Evolutionary conservation across 2,329 filamentous ascomycete species (phyloP), one percentile per base, ranked within the genome.

Genomic region (Aspergillus sp.): DNA sequence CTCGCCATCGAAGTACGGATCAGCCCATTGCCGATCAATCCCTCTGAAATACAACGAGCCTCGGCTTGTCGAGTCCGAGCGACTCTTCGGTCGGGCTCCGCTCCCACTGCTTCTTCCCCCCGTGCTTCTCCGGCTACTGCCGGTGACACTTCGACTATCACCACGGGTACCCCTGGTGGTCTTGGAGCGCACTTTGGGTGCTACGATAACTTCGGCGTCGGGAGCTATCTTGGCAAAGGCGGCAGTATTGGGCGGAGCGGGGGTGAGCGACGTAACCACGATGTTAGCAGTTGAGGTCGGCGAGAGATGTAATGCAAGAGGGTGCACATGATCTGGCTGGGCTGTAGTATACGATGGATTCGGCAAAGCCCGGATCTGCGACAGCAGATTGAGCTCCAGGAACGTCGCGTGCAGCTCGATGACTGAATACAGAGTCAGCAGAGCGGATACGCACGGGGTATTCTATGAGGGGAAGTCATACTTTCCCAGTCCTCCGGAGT

Each of bases 341-440:
- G 77, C 77, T 23, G 78, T 76, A 41, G 75, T 78, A 68, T 85
- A 89, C 20, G 81, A 77, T 16, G 93, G 93, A 70, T 97, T 97
- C 20, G 93, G 93, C 19, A 99, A 79, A 16, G 93, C 93, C 64
- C 94, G 88, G 62, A 99, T 92, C 75, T 99, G 94, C 42, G 88
- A 89, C 29, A 96, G 79, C 48, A 99, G 85, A 71, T 99, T 97
- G 59, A 97, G 80, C 68, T 99, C 94, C 47, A 99, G 79, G 67
- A 97, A 99, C 14, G 88, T 94, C 4, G 94, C 94, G 76, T 99
- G 94, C 2, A 99, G 79, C 72, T 99, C 94, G 63, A 99, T 97
- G 64, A 97, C 81, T 81, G 58, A 3, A 29, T 29, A 29, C 9
- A 29, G 25, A 7, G 25, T 29, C 25, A 29, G 25, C 25, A 29